Base-by-base conservation (phyloP, 352 stramenopile genomes). In the Globisporangium nunn region DNA sequence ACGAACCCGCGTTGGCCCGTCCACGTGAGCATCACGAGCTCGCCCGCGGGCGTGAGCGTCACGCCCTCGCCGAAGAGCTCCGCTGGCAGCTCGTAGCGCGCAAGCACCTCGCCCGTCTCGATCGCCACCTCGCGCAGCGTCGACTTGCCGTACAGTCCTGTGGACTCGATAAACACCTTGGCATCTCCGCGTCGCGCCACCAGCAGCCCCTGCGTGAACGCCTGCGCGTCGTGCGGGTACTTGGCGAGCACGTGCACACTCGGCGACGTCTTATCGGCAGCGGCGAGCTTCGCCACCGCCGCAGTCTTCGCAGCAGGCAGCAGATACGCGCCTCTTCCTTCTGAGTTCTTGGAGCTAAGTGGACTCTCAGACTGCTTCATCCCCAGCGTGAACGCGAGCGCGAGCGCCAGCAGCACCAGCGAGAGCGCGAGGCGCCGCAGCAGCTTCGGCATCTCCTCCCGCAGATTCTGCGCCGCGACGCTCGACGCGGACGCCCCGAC, bases 1-100 rank as follows among this genome's bases (percentile, higher is more conserved):
- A 97, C 85, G 29, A 96, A 88, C 1, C 89, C 93, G n/a, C 67
- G 81, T 52, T 87, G 74, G 46, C 67, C 78, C 69, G 95, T 89
- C 90, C 93, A 95, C 49, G 93, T 98, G 15, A 98, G 85, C 74
- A 96, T 85, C 51, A 97, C 77, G 28, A 98, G 59, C 43, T 90
- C 72, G 17, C 78, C 63, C 7, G 78, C 75, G 8, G 67, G 70
- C 14, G 75, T 85, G 18, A 87, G 74, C 14, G 93, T 84, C 48
- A 98, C 88, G 31, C 94, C 94, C 68, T 98, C 94, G 29, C 85
- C 93, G 73, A 98, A 98, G 44, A 91, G 71, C 50, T 83, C 66
- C 6, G 59, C 18, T 3, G 64, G 43, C 67, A 87, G 56, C 70
- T 87, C 58, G 68, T 75, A 71, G 74, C 85, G 63, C 59, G 75